A percentile compares a stretch with the other conserved stretches of the same genome.
These are phyloP conservation scores for Neonectria magnoliae DNA, from an alignment of 2,329 filamentous ascomycete species.

Conservation along the genomic window DNA sequence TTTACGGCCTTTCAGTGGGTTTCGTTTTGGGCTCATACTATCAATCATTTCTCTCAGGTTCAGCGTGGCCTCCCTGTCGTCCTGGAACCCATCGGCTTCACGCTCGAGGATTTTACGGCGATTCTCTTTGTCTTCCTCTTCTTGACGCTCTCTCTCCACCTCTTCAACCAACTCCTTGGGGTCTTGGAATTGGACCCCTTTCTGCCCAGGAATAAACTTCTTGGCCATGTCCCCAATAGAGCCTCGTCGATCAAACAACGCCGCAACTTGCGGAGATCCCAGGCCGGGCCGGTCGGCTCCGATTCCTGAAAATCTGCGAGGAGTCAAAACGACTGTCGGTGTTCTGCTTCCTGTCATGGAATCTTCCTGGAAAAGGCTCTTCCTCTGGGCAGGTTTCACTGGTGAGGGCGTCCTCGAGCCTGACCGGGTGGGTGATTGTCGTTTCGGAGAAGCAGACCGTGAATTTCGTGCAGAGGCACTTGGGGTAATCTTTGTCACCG, in stretches of 20 bases:
- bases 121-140: conserved; percentile 70
- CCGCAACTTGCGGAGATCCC: conserved; percentile 78
- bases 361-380: conserved; percentile 64
- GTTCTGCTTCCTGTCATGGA: conserved; percentile 65
- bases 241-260: conserved; percentile 74
- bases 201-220: conserved; percentile 68
- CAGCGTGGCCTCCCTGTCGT: conserved; percentile 67
- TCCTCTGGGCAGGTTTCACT: conserved; percentile 38
- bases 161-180: conserved; percentile 70
- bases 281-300: conserved; percentile 76
- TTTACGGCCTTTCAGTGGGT: conserved; percentile 72
- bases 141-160: conserved; percentile 67
- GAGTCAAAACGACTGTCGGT: conserved; percentile 70
- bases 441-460: conserved; percentile 36
- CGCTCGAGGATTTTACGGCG: conserved; percentile 65
- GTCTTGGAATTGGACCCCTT: conserved; percentile 70
- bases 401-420: conserved; percentile 39
- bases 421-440: conserved; percentile 24
- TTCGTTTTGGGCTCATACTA: conserved; percentile 80
- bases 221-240: conserved; percentile 76
- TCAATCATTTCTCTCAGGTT: conserved; percentile 82
- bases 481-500: conserved; percentile 26
- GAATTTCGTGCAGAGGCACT: conserved; percentile 21
- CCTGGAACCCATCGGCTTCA: conserved; percentile 54
- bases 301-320: conserved; percentile 71